phyloP scores from a whole-genome alignment of 192 early-diverging fungal genomes.

The Coemansia sp. region DNA sequence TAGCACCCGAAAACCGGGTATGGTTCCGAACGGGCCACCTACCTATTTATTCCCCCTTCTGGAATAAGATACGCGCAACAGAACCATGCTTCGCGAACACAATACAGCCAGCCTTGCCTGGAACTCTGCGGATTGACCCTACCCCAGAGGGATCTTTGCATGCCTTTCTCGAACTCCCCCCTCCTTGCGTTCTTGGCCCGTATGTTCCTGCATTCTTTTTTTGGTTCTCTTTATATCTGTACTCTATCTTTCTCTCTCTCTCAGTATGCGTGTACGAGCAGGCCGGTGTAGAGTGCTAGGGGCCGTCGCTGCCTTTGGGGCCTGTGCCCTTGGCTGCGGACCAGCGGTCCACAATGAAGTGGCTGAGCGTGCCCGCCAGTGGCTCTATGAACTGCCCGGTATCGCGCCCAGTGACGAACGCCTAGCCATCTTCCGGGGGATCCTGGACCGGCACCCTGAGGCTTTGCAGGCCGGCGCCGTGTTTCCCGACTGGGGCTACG shows the following conservation, averaged over 20 bases:
- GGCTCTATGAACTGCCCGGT: constrained; percentile 12
- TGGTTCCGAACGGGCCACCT: too few species aligned
- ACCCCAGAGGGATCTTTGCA: too few species aligned
- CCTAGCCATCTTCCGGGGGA: constrained; percentile 8
- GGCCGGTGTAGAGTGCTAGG: neutral
- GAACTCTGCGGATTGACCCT: too few species aligned
- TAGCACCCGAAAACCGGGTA: too few species aligned
- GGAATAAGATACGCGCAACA: too few species aligned
- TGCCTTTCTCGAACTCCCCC: neutral
- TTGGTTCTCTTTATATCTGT: neutral
- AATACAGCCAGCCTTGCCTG: too few species aligned
- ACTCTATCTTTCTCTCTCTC: neutral
- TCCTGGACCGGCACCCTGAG: constrained; percentile 30
- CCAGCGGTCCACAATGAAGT: constrained; percentile 50
- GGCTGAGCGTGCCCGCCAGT: constrained; percentile 45
- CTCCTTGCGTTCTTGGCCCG: neutral
- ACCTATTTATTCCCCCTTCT: too few species aligned
- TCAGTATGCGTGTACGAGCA: too few species aligned
- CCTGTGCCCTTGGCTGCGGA: constrained; percentile 23
- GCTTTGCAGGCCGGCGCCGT: constrained; percentile 35
- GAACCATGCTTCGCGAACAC: too few species aligned
- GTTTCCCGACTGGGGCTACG: constrained; percentile 52
- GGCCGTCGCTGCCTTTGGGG: neutral
- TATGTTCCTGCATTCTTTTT: neutral
- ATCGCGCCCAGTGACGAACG: neutral